A percentile compares a stretch with the other conserved stretches of the same genome.
Conservation (phyloP, 2,329 filamentous ascomycete species). For the Chaetothyriales sp. region DNA sequence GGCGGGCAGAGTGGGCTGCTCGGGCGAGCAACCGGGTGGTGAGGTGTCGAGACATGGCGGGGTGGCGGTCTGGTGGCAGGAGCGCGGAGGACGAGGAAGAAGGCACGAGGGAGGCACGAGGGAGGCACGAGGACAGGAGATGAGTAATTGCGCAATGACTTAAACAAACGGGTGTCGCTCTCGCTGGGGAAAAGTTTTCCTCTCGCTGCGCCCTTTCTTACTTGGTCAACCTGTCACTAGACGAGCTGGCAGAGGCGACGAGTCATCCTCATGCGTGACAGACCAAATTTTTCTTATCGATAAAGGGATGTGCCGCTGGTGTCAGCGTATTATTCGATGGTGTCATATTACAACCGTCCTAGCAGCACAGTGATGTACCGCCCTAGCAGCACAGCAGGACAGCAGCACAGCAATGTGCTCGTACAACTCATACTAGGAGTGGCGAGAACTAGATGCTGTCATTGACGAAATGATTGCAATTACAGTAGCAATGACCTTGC, state of each 20-base stretch:
- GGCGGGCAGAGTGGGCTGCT: conserved; percentile 4
- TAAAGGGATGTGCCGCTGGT: neutral
- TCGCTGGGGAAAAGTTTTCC: neutral
- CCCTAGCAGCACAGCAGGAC: too few species aligned
- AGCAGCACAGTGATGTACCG: too few species aligned
- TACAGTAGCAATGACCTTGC: too few species aligned
- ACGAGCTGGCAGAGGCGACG: too few species aligned
- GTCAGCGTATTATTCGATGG: too few species aligned
- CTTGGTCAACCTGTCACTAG: too few species aligned
- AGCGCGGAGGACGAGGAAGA: conserved; percentile 36
- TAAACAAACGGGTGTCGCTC: neutral
- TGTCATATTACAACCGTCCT: too few species aligned
- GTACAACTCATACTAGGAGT: too few species aligned
- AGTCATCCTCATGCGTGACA: neutral
- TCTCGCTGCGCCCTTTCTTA: neutral
- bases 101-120: neutral
- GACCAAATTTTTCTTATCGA: neutral
- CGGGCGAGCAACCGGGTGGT: conserved; percentile 1
- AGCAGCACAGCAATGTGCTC: too few species aligned
- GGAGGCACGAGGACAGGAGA: neutral
- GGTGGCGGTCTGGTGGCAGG: neutral
- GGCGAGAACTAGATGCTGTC: too few species aligned
- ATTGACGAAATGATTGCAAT: too few species aligned
- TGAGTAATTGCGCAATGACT: neutral
- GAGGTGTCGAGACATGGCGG: neutral